phyloP scores from a whole-genome alignment of 2,329 filamentous ascomycete species.

The Colletotrichum sp. region DNA sequence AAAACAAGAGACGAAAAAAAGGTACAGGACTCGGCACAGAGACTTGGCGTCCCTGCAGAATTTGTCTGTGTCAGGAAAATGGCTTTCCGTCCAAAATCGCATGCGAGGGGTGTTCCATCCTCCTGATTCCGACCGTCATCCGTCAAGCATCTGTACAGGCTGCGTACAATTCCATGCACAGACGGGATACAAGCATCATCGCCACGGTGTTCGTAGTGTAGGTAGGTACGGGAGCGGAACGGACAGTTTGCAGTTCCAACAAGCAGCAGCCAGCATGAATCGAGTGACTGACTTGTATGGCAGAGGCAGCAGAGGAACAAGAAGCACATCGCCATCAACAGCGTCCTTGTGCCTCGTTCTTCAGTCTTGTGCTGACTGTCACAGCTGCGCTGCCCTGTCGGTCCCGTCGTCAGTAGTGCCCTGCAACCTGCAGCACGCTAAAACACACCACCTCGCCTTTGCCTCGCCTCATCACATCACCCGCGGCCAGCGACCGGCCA shows the following conservation, averaged over 20 bases:
- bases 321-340: background rate
- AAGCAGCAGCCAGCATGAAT: background rate
- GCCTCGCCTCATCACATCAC: background rate
- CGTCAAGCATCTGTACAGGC: background rate
- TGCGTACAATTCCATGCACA: background rate
- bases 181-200: background rate
- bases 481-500: background rate
- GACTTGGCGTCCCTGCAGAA: constrained; percentile 13
- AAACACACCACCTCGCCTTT: background rate
- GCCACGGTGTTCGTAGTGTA: background rate
- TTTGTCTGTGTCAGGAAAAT: constrained; percentile 12
- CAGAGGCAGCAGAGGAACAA: background rate
- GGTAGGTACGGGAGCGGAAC: background rate
- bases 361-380: background rate
- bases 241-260: background rate
- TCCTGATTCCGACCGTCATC: background rate
- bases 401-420: background rate
- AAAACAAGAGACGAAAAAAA: background rate
- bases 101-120: constrained; percentile 5
- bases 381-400: background rate
- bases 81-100: constrained; percentile 11
- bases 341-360: background rate
- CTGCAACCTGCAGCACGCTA: background rate
- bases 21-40: background rate
- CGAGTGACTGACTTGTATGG: background rate